These are phyloP conservation scores for Cajanus cajan DNA, from an alignment of 306 rosid species.

Conservation along the genomic window DNA sequence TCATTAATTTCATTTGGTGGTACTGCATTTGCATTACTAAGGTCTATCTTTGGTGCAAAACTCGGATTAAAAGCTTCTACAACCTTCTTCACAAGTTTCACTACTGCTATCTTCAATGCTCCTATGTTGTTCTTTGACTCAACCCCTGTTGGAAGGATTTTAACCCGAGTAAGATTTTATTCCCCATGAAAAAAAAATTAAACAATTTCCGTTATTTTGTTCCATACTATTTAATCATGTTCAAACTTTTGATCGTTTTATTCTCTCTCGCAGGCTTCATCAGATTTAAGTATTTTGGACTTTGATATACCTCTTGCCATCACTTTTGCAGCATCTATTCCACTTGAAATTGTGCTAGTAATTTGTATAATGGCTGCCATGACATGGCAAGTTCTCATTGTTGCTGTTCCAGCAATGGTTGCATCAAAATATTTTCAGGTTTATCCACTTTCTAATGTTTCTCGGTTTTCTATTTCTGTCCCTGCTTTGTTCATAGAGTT, in stretches of 20 bases:
- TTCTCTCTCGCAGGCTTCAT: slow-evolving; percentile 61
- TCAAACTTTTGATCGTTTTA: not conserved
- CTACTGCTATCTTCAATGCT: slow-evolving; percentile 64
- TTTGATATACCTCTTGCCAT: slow-evolving; percentile 63
- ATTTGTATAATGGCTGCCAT: slow-evolving; percentile 60
- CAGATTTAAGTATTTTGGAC: slow-evolving; percentile 83
- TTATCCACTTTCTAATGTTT: not conserved
- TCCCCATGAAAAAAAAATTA: not conserved
- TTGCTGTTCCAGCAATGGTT: slow-evolving; percentile 54
- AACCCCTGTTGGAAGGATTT: slow-evolving; percentile 76
- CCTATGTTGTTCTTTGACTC: slow-evolving; percentile 90
- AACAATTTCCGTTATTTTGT: not conserved
- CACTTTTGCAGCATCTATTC: slow-evolving; percentile 32
- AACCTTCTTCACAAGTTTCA: slow-evolving; percentile 63
- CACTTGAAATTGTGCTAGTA: slow-evolving; percentile 36
- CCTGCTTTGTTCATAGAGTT: not conserved
- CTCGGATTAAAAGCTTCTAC: slow-evolving; percentile 77
- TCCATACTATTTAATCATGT: slow-evolving; percentile 8
- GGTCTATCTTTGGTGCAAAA: slow-evolving; percentile 42
- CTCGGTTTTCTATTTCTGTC: not conserved
- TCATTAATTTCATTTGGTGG: slow-evolving; percentile 52
- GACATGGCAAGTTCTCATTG: slow-evolving; percentile 84
- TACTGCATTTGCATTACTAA: slow-evolving; percentile 42
- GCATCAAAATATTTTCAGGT: slow-evolving; percentile 61
- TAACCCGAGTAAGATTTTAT: slow-evolving; percentile 60